Evolutionary conservation across 805 yeast species (phyloP), one percentile per base, ranked within the genome.

Genomic region (Nakazawaea sp.): DNA sequence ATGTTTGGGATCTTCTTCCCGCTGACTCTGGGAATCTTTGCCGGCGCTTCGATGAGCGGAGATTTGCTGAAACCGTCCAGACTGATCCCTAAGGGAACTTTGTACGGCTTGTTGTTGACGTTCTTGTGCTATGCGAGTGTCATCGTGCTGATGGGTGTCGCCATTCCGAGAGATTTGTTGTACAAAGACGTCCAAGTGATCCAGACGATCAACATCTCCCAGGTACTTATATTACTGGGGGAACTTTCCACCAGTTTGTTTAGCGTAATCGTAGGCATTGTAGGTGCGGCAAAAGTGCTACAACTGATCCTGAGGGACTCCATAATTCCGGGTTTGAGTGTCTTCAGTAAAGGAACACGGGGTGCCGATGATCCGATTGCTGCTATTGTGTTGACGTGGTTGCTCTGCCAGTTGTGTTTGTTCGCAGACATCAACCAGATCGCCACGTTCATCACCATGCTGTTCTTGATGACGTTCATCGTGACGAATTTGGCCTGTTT

Each of bases 21-120:
- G 9, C 96, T 98, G 1, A 90, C 98, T 0, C 96, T 97, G 5
- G 99, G 99, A 41, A 89, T 92, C 19, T 81, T 92, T 58, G 97
- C 98, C 2, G 99, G 99, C 13, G 97, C 98, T 2, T 84, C 95
- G 18, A 92, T 92, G 99, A 87, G 96, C 28, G 97, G 98, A 15
- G 96, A 88, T 49, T 67, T 92, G 44, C 64, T 72, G 39, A 78
- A 72, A 38, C 99, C 99, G 0, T 86, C 96, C 0, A 76, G 73
- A 49, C 76, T 95, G 1, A 92, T 92, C 32, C 98, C 99, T 0
- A 70, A 72, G 43, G 99, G 99, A n/a, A 92, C 98, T 0, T 58
- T 92, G 19, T 75, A 79, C 66, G 98, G 97, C 0, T 61, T 90
- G 7, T 46, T 77, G 4, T 60, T 87, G 27, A 89, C 97, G 0